Percentiles rank a stretch among this genome's conserved stretches.
These are phyloP conservation scores for Trichophyton simii DNA, from an alignment of 2,329 filamentous ascomycete genomes.

Conservation along the genomic window DNA sequence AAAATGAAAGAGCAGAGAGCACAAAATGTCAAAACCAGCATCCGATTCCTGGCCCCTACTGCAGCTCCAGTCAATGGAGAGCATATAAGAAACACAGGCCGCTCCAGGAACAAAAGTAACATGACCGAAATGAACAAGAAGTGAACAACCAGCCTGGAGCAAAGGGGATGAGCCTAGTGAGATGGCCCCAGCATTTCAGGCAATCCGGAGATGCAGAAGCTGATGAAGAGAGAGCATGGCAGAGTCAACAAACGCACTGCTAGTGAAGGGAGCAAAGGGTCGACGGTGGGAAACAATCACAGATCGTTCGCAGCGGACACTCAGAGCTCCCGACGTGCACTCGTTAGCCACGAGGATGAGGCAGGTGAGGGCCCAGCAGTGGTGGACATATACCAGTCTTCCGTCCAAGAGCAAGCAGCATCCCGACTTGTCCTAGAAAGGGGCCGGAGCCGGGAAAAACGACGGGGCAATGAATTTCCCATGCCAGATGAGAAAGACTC, in stretches of 20 bases:
- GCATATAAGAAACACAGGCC: conserved; percentile 16
- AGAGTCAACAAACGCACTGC: background rate
- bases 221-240: background rate
- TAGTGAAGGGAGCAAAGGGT: background rate
- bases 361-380: conserved; percentile 2
- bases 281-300: conserved; percentile 5
- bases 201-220: too few relatives aligned
- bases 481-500: conserved; percentile 26
- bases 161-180: conserved; percentile 44
- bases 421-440: conserved; percentile 10
- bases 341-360: background rate
- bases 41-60: conserved; percentile 34
- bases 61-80: conserved; percentile 20
- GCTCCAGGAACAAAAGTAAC: conserved; percentile 22
- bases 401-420: conserved; percentile 5
- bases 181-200: background rate
- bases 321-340: background rate
- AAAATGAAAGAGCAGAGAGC: conserved; percentile 12
- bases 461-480: conserved; percentile 16
- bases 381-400: conserved; percentile 5
- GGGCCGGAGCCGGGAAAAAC: conserved; percentile 5
- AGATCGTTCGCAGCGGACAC: conserved; percentile 6
- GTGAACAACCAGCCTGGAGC: conserved; percentile 34
- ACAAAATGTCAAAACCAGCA: conserved; percentile 30
- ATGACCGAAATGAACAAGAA: conserved; percentile 6